Evolutionary conservation across 2,329 filamentous ascomycete species (phyloP).

Genomic region (Blastomyces parvus): DNA sequence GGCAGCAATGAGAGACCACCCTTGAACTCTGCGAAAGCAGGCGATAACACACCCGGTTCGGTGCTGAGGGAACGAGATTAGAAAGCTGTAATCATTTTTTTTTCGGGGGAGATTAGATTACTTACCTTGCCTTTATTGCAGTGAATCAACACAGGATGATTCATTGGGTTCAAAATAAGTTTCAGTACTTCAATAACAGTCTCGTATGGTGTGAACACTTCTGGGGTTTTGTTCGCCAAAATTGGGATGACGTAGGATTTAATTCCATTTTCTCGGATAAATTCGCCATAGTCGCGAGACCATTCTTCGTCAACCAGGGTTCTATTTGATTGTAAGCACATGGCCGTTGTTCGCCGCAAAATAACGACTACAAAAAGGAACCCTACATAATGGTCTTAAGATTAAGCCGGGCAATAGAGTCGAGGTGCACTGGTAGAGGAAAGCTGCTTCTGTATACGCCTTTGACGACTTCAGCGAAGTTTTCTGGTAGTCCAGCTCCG

Average conservation of each 20-base stretch:
- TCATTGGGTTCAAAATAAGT: slow-evolving; percentile 59
- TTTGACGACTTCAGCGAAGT: slow-evolving; percentile 66
- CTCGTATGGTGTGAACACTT: slow-evolving; percentile 52
- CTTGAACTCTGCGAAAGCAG: slow-evolving; percentile 62
- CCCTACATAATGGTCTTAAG: slow-evolving; percentile 72
- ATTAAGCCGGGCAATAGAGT: slow-evolving; percentile 56
- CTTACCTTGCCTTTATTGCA: slow-evolving; percentile 81
- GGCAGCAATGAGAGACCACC: slow-evolving; percentile 54
- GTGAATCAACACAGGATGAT: slow-evolving; percentile 76
- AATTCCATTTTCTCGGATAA: slow-evolving; percentile 59
- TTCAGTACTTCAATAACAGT: slow-evolving; percentile 63
- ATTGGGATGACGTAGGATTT: slow-evolving; percentile 66
- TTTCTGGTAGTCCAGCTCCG: slow-evolving; percentile 45
- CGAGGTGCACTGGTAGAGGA: slow-evolving; percentile 60
- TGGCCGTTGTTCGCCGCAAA: not conserved
- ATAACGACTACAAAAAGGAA: not conserved
- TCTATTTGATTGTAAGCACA: slow-evolving; percentile 27
- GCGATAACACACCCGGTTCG: slow-evolving; percentile 84
- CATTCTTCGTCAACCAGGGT: slow-evolving; percentile 55
- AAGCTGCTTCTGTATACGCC: slow-evolving; percentile 77
- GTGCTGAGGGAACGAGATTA: slow-evolving; percentile 44
- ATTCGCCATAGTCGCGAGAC: slow-evolving; percentile 44
- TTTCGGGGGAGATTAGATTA: not conserved
- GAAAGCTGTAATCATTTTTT: not conserved
- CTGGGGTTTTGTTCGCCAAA: slow-evolving; percentile 72